Evolutionary conservation across 2,329 filamentous ascomycete genomes (phyloP).

Genomic region (Calcarisporium arbuscula): DNA sequence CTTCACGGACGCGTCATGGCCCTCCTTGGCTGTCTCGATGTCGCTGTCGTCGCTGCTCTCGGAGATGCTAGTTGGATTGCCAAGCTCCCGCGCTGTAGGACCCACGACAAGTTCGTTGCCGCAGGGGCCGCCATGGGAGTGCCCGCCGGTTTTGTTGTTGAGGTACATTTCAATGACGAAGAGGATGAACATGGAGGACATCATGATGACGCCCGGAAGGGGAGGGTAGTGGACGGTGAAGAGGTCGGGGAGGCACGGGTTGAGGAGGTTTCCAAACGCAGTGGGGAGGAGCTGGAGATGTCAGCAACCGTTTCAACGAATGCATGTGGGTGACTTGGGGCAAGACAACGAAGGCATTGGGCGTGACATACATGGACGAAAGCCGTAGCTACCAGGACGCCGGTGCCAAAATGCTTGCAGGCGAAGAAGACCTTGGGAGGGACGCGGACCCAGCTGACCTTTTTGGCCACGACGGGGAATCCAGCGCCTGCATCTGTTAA

Average conservation of each 20-base stretch:
- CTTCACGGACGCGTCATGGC: constrained; percentile 27
- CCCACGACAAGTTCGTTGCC: constrained; percentile 24
- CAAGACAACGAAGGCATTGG: too few relatives aligned
- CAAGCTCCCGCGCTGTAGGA: neutral
- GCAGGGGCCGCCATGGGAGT: constrained; percentile 51
- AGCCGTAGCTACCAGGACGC: constrained; percentile 65
- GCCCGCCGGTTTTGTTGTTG: constrained; percentile 51
- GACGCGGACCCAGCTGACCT: constrained; percentile 52
- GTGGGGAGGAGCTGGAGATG: constrained; percentile 46
- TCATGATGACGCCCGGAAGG: constrained; percentile 60
- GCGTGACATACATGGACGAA: constrained; percentile 56
- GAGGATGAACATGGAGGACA: constrained; percentile 53
- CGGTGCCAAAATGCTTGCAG: constrained; percentile 63
- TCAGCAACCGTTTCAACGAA: constrained; percentile 7
- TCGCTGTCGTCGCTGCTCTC: constrained; percentile 23
- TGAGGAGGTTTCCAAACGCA: constrained; percentile 46
- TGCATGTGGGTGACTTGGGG: too few relatives aligned
- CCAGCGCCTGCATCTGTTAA: constrained; percentile 32
- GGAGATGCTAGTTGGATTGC: constrained; percentile 19
- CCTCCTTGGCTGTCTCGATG: constrained; percentile 21
- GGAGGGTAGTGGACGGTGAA: constrained; percentile 55
- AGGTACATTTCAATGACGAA: constrained; percentile 59
- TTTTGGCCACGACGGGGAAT: constrained; percentile 48
- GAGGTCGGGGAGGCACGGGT: constrained; percentile 52
- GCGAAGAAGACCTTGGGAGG: constrained; percentile 52